phyloP scores from a whole-genome alignment of 305 asterid species.

The Fraxinus nigra region DNA sequence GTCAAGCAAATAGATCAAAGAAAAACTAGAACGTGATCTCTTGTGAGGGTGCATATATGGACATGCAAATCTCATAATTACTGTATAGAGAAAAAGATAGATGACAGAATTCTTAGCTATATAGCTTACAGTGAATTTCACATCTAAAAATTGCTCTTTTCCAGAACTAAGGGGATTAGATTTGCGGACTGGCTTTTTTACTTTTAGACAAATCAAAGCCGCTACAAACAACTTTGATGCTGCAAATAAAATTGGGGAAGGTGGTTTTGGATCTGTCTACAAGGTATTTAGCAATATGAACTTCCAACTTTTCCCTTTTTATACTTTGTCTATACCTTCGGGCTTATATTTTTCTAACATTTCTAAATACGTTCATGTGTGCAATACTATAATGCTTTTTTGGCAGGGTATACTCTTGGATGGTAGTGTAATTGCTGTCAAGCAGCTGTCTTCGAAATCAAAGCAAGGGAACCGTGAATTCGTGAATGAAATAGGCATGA shows the following conservation, averaged over 20 bases:
- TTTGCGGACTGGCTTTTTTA: conserved; percentile 22
- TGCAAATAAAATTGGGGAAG: conserved; percentile 14
- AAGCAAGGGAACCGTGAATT: conserved; percentile 59
- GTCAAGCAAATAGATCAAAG: background rate
- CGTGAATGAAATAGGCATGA: conserved; percentile 53
- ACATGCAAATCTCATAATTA: background rate
- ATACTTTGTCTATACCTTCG: background rate
- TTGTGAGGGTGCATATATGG: background rate
- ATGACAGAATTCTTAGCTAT: background rate
- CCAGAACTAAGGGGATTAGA: conserved; percentile 49
- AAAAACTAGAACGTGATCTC: background rate
- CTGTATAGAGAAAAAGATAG: background rate
- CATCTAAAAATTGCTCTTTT: conserved; percentile 11
- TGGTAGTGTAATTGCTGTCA: conserved; percentile 50
- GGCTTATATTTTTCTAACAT: background rate
- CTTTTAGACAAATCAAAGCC: background rate
- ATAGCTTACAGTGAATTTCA: background rate
- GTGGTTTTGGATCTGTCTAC: conserved; percentile 64
- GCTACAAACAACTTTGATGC: background rate
- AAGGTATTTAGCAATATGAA: conserved; percentile 30
- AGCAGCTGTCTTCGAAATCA: conserved; percentile 54
- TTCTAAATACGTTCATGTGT: background rate
- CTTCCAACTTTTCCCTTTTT: background rate
- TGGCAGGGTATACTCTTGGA: conserved; percentile 48
- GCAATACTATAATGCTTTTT: background rate